Evolutionary conservation across 1,139 yeast species (phyloP).

Genomic region (Nematodospora anomalae): DNA sequence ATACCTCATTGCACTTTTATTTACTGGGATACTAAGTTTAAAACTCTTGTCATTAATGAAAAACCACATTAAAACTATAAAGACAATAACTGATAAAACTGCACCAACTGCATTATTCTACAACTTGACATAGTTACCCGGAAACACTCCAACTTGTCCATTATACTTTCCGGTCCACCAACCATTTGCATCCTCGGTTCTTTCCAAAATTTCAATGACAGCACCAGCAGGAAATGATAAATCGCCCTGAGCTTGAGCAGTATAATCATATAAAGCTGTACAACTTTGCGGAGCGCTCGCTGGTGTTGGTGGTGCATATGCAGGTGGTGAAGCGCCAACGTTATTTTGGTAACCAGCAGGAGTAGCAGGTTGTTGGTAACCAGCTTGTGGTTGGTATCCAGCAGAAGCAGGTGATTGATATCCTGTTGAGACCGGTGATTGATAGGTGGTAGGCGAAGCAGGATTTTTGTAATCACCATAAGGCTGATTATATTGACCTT

Average conservation of each 20-base stretch:
- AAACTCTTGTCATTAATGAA: too few relatives aligned
- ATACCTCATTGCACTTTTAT: too few relatives aligned
- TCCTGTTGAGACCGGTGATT: slow-evolving; percentile 11
- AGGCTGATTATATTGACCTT: slow-evolving; percentile 21
- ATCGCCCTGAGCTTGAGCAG: slow-evolving; percentile 90
- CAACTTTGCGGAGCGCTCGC: slow-evolving; percentile 54
- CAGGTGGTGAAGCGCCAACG: slow-evolving; percentile 20
- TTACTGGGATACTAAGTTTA: too few relatives aligned
- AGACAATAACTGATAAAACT: too few relatives aligned
- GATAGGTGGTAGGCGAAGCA: slow-evolving; percentile 6
- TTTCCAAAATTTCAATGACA: slow-evolving; percentile 75
- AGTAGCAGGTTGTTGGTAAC: slow-evolving; percentile 19
- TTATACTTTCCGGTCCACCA: slow-evolving; percentile 98
- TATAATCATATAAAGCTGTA: slow-evolving; percentile 73
- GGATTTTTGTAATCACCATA: slow-evolving; percentile 26
- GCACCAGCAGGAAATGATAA: slow-evolving; percentile 86
- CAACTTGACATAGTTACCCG: slow-evolving; percentile 90
- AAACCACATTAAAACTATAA: too few relatives aligned
- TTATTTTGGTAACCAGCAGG: slow-evolving; percentile 3
- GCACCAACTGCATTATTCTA: too few relatives aligned
- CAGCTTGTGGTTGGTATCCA: slow-evolving; percentile 17
- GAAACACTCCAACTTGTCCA: slow-evolving; percentile 89
- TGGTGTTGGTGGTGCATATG: slow-evolving; percentile 35
- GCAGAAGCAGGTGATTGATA: slow-evolving; percentile 18
- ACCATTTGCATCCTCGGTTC: slow-evolving; percentile 81